These are phyloP conservation scores for Yarrowia alimentaria DNA, from an alignment of 805 yeast genomes.

Conservation along the genomic window DNA sequence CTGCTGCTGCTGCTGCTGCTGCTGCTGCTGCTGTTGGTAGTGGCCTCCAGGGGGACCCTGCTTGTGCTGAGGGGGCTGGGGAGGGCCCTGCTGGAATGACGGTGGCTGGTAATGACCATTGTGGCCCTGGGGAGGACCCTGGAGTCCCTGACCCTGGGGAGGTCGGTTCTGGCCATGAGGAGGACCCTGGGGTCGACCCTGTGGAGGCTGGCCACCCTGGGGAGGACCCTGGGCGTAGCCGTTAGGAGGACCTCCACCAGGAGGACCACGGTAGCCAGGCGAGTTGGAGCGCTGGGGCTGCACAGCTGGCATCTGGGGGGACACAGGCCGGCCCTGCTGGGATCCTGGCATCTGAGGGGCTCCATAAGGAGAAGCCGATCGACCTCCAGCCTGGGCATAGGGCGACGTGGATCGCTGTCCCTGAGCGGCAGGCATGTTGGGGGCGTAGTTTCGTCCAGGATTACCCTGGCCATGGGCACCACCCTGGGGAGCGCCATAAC, in stretches of 20 bases:
- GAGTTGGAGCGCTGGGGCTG: slow-evolving; percentile 25
- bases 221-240: background rate
- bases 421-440: too few relatives aligned
- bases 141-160: slow-evolving; percentile 3
- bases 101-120: too few relatives aligned
- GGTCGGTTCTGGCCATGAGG: slow-evolving; percentile 9
- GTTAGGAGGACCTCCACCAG: slow-evolving; percentile 9
- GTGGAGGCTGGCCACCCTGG: slow-evolving; percentile 1
- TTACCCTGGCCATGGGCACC: slow-evolving; percentile 17
- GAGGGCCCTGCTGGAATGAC: slow-evolving; percentile 13
- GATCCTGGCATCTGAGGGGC: too few relatives aligned
- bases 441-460: slow-evolving; percentile 18
- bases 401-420: too few relatives aligned
- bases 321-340: slow-evolving; percentile 8
- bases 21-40: slow-evolving; percentile 7
- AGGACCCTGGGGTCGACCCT: slow-evolving; percentile 10
- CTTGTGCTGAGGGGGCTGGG: background rate
- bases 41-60: slow-evolving; percentile 8
- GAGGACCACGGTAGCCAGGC: slow-evolving; percentile 21
- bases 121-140: slow-evolving; percentile 13
- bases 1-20: background rate
- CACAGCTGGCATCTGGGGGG: slow-evolving; percentile 17
- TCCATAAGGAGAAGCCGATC: too few relatives aligned
- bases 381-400: too few relatives aligned
- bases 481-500: slow-evolving; percentile 8